Evolutionary conservation across 2,329 filamentous ascomycete genomes (phyloP).

Genomic region (Chalaropsis ovoidea): DNA sequence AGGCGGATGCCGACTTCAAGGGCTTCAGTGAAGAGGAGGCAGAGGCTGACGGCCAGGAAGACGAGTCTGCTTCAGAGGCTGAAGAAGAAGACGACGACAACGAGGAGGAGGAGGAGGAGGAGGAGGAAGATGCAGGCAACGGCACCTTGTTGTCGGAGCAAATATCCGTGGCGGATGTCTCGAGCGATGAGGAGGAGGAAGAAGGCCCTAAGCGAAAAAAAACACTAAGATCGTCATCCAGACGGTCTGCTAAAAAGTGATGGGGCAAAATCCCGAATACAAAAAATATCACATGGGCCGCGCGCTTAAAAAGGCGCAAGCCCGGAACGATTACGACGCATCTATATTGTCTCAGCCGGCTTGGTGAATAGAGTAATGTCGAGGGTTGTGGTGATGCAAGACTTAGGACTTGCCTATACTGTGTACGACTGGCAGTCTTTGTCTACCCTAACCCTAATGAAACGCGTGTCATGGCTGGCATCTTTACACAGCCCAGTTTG

Average conservation of each 20-base stretch:
- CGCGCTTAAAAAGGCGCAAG: not conserved
- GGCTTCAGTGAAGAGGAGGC: constrained; percentile 39
- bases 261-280: not conserved
- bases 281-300: not conserved
- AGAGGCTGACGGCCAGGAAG: constrained; percentile 34
- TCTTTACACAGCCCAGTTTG: too few species aligned
- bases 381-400: too few species aligned
- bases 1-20: constrained; percentile 36
- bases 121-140: not conserved
- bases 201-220: constrained; percentile 17
- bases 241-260: constrained; percentile 16
- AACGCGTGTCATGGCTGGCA: too few species aligned
- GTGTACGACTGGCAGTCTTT: too few species aligned
- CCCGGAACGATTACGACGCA: not conserved
- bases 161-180: constrained; percentile 8
- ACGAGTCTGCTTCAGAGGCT: constrained; percentile 31
- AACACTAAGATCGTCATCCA: constrained; percentile 18
- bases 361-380: too few species aligned
- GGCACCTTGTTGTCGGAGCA: constrained; percentile 6
- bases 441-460: too few species aligned
- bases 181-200: constrained; percentile 20
- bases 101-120: constrained; percentile 14
- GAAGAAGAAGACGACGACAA: constrained; percentile 8
- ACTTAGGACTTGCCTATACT: too few species aligned
- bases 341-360: not conserved